Conservation (phyloP, 2,329 filamentous ascomycete species). For the Hymenoscyphus occultus region DNA sequence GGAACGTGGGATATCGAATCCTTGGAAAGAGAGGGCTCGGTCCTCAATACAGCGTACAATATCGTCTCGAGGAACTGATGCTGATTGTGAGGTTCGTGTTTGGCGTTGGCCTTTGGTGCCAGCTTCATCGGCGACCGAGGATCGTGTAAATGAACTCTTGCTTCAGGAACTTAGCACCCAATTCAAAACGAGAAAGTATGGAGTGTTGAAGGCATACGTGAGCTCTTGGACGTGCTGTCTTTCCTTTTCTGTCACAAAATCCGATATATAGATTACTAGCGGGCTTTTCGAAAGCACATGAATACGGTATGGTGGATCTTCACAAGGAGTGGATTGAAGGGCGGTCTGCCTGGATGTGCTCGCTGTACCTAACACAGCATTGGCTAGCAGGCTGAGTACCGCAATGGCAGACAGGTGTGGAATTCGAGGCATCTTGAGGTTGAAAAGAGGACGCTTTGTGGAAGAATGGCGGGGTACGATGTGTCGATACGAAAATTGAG, state of each 20-base stretch:
- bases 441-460: background rate
- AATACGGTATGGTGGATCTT: background rate
- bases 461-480: constrained; percentile 8
- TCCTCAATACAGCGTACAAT: background rate
- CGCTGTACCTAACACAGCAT: too few relatives aligned
- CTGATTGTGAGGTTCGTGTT: background rate
- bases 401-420: background rate
- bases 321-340: background rate
- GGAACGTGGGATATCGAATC: background rate
- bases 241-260: background rate
- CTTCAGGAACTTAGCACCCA: background rate
- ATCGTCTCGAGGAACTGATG: background rate
- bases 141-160: too few relatives aligned
- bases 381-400: too few relatives aligned
- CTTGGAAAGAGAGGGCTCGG: background rate
- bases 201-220: background rate
- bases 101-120: background rate
- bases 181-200: background rate
- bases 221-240: too few relatives aligned
- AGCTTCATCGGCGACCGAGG: background rate
- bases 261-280: background rate
- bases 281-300: background rate
- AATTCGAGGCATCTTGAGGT: background rate
- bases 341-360: too few relatives aligned
- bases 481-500: too few relatives aligned